phyloP scores from a whole-genome alignment of 805 yeast genomes.

The Ogataea salicorniae region DNA sequence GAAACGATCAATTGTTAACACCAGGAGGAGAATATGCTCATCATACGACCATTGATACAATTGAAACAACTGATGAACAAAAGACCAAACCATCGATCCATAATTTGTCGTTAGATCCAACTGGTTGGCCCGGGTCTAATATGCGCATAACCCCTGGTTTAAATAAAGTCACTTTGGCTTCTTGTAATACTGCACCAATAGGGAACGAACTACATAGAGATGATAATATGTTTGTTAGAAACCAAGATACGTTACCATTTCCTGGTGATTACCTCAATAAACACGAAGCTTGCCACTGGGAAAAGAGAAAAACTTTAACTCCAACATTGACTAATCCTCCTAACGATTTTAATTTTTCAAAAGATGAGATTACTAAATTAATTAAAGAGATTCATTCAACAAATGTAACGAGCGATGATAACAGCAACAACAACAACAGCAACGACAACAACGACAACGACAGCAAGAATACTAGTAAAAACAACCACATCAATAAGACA shows the following conservation, averaged over 20 bases:
- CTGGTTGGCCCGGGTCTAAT: neutral
- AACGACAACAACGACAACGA: too few species aligned
- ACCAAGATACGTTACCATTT: neutral
- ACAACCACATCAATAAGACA: neutral
- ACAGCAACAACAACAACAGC: neutral
- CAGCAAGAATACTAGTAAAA: too few species aligned
- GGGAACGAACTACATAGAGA: neutral
- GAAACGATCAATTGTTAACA: too few species aligned
- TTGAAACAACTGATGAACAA: too few species aligned
- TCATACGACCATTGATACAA: too few species aligned
- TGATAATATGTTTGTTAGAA: neutral
- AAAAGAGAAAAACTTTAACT: conserved; percentile 2
- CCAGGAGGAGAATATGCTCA: too few species aligned
- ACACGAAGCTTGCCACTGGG: neutral
- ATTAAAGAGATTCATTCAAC: conserved; percentile 11
- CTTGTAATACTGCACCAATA: neutral
- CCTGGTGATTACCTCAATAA: neutral
- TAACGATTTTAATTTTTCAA: conserved; percentile 8
- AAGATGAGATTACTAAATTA: conserved; percentile 10
- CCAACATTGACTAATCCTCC: conserved; percentile 9
- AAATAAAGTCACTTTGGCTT: neutral
- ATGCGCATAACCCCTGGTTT: too few species aligned
- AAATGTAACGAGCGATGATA: neutral
- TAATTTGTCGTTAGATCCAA: neutral
- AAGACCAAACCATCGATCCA: neutral